phyloP scores from a whole-genome alignment of 306 rosid genomes.

The Medicago arabica region DNA sequence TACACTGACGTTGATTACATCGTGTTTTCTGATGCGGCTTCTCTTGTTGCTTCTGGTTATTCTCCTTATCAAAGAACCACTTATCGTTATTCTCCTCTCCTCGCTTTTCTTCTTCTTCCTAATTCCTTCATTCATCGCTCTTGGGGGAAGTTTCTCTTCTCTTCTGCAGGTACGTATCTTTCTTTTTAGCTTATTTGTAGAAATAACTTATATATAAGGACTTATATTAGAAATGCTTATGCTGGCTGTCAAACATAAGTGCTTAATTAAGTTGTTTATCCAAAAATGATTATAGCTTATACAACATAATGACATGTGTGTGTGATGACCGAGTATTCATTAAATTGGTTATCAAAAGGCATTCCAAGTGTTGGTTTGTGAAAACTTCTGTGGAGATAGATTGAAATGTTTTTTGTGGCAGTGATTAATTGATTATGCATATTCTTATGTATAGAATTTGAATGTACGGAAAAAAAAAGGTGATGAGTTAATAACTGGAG shows the following conservation, averaged over 20 bases:
- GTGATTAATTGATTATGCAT: too few relatives aligned
- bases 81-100: conserved; percentile 86
- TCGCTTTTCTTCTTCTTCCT: conserved; percentile 80
- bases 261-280: too few relatives aligned
- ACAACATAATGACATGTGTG: background rate
- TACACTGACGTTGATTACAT: conserved; percentile 90
- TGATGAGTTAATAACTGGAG: background rate
- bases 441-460: background rate
- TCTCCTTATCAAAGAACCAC: conserved; percentile 91
- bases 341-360: too few relatives aligned
- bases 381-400: background rate
- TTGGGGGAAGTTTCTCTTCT: conserved; percentile 93
- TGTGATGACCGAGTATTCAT: background rate
- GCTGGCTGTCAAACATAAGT: too few relatives aligned
- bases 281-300: background rate
- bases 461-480: background rate
- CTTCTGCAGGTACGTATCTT: conserved; percentile 66
- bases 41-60: conserved; percentile 73
- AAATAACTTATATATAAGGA: too few relatives aligned
- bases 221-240: too few relatives aligned
- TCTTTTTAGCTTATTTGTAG: background rate
- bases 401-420: conserved; percentile 15
- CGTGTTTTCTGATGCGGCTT: conserved; percentile 91
- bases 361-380: conserved; percentile 11
- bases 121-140: conserved; percentile 70